Base-by-base conservation (phyloP, 305 asterid species). In the Fraxinus baroniana region DNA sequence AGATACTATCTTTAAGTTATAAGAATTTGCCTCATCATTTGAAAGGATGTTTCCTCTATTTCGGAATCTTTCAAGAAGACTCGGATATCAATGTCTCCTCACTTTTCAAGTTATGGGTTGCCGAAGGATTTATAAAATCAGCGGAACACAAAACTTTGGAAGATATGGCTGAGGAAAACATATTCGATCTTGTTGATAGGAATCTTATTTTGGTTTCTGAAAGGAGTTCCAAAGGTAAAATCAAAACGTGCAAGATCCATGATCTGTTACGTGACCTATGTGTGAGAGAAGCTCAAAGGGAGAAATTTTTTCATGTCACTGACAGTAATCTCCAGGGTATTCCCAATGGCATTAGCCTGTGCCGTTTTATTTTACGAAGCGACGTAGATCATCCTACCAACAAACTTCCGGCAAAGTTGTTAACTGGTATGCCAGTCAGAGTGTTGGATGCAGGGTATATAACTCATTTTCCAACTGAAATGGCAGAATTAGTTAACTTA, bases 201-300 rank as follows among this genome's bases (percentile, higher is more conserved):
- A 83, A 76, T 77, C 85, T 87, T 33, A 81, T 81, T 7, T 1
- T 81, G 78, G 74, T 78, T 66, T 32, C 15, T 7, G 37, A 10
- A 9, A 55, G 44, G 78, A 74, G 68, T 36, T 49, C 5, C 33
- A 17, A 60, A 17, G 86, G 89, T 0, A 80, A 82, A 76, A 79
- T 82, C 44, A 84, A 80, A 74, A 74, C 30, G 0, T 86, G 87
- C 44, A 37, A 41, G 9, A 39, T 87, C 3, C 89, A 84, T 17
- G 86, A 84, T 77, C 77, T 84, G 15, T 8, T 84, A 12, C 55
- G 84, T 44, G 86, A 79, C 2, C 6, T 87, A 75, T 84, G 87
- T 39, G 44, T 82, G 24, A 84, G 70, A 73, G 82, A 79, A 80
- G 85, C 85, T 0, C 2, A 9, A 64, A 64, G 28, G 18, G 72